A percentile compares a stretch with the other conserved stretches of the same genome.
These are phyloP conservation scores for Umbelopsis sp. DNA, from an alignment of 371 early-diverging fungal species.

Conservation along the genomic window DNA sequence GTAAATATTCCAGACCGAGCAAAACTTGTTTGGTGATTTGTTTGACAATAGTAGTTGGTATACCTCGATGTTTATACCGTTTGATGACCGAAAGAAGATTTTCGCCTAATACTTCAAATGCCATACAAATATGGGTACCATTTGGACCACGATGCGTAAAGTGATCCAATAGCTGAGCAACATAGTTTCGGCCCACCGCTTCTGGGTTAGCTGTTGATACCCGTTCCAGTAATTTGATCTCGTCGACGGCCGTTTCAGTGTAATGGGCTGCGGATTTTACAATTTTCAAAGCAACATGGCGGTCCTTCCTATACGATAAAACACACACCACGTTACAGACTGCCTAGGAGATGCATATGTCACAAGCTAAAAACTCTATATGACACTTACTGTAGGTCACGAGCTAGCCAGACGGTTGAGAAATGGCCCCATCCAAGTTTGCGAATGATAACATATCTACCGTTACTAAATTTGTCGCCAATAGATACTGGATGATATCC, in stretches of 20 bases:
- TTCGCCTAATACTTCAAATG: slow-evolving; percentile 96
- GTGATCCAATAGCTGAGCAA: slow-evolving; percentile 86
- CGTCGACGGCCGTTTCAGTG: slow-evolving; percentile 94
- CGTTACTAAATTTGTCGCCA: slow-evolving; percentile 83
- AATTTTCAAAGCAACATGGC: slow-evolving; percentile 94
- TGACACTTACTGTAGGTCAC: slow-evolving; percentile 68
- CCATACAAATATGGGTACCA: slow-evolving; percentile 95
- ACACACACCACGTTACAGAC: not conserved
- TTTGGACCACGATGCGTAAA: slow-evolving; percentile 91
- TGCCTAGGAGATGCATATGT: not conserved
- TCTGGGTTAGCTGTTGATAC: slow-evolving; percentile 69
- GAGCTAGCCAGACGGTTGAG: slow-evolving; percentile 95
- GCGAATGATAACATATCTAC: slow-evolving; percentile 80
- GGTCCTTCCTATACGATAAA: slow-evolving; percentile 48
- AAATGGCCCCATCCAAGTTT: slow-evolving; percentile 99
- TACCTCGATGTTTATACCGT: slow-evolving; percentile 75
- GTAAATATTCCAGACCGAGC: slow-evolving; percentile 91
- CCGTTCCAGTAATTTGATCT: slow-evolving; percentile 87
- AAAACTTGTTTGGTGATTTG: slow-evolving; percentile 87
- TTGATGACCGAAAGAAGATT: slow-evolving; percentile 88
- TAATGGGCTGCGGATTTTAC: slow-evolving; percentile 95
- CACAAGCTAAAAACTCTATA: not conserved
- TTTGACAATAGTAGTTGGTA: slow-evolving; percentile 85
- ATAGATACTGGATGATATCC: slow-evolving; percentile 93
- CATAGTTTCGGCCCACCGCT: slow-evolving; percentile 62